A percentile compares a stretch with the other conserved stretches of the same genome.
Evolutionary conservation across 2,329 filamentous ascomycete species (phyloP).

Genomic region (Teratosphaeria gauchensis): DNA sequence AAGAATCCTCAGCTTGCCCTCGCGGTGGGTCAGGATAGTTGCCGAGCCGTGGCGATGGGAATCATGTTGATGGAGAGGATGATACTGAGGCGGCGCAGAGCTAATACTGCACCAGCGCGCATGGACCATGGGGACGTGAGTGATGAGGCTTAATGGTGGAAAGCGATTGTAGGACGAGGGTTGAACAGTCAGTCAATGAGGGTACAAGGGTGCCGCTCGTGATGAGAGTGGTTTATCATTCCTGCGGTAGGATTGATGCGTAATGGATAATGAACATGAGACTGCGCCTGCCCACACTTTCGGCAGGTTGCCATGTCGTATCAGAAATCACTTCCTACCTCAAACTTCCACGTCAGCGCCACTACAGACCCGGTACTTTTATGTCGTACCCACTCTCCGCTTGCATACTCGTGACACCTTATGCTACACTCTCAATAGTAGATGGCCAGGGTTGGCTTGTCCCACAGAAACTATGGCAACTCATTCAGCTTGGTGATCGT

Average conservation of each 20-base stretch:
- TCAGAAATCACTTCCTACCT: background rate
- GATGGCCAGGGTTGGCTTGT: background rate
- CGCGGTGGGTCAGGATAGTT: background rate
- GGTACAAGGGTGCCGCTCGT: background rate
- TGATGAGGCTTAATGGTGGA: background rate
- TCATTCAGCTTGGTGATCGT: background rate
- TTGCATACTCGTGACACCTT: background rate
- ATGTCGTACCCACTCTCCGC: background rate
- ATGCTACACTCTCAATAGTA: background rate
- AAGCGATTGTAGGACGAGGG: background rate
- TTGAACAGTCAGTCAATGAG: background rate
- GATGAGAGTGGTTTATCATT: background rate
- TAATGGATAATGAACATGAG: constrained; percentile 13
- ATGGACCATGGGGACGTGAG: constrained; percentile 1
- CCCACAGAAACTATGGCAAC: constrained; percentile 1
- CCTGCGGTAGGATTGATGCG: constrained; percentile 6
- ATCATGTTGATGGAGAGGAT: background rate
- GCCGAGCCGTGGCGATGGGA: background rate
- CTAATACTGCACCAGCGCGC: constrained; percentile 9
- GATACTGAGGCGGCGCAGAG: constrained; percentile 3
- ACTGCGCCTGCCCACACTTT: background rate
- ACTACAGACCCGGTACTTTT: background rate
- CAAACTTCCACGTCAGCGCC: background rate
- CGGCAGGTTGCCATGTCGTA: background rate
- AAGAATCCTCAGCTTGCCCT: background rate